phyloP scores from a whole-genome alignment of 108 stramenopile species.

The Pelagomonas calceolata region DNA sequence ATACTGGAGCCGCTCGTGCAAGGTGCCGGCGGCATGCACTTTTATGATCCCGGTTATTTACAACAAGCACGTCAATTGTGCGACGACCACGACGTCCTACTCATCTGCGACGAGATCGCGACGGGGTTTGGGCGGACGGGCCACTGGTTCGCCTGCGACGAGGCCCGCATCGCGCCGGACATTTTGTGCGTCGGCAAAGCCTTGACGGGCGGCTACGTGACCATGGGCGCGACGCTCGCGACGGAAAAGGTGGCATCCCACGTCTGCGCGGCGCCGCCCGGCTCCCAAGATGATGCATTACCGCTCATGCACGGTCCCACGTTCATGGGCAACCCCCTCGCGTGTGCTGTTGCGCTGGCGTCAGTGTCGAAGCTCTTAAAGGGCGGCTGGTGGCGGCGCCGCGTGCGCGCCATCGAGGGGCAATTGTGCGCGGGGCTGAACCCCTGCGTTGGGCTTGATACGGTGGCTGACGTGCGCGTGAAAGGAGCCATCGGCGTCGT shows the following conservation, averaged over 20 bases:
- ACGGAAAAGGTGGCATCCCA: constrained; percentile 56
- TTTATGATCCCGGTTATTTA: constrained; percentile 78
- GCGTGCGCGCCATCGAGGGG: constrained; percentile 60
- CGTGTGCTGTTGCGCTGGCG: constrained; percentile 91
- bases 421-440: background rate
- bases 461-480: background rate
- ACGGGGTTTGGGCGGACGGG: constrained; percentile 93
- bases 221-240: constrained; percentile 90
- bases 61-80: constrained; percentile 66
- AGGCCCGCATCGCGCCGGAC: constrained; percentile 84
- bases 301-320: constrained; percentile 94
- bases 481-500: background rate
- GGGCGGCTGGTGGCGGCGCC: constrained; percentile 69
- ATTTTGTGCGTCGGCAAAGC: constrained; percentile 89
- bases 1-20: constrained; percentile 82
- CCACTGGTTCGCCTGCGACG: constrained; percentile 72
- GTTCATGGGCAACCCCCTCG: constrained; percentile 95
- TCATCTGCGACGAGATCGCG: constrained; percentile 98
- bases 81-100: constrained; percentile 83
- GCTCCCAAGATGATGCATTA: too few relatives aligned
- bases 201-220: constrained; percentile 85
- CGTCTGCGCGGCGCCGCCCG: too few relatives aligned
- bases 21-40: constrained; percentile 77
- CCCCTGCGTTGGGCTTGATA: background rate
- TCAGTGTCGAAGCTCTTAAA: constrained; percentile 86